Base-by-base conservation (phyloP, 257 asterid genomes). In the Solanum ahanhuiri region DNA sequence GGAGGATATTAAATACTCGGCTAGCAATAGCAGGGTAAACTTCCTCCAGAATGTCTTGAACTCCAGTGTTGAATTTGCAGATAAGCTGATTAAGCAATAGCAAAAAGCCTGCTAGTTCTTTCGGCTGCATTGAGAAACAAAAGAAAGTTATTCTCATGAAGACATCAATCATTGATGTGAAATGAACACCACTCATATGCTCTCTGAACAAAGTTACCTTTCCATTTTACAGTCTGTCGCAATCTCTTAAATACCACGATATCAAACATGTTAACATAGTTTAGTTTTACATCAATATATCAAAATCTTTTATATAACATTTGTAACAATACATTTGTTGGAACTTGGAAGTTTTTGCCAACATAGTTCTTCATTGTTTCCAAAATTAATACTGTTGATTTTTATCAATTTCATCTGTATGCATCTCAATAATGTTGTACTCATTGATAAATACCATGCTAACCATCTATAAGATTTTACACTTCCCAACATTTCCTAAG, bases 61-160 rank as follows among this genome's bases (percentile, higher is more conserved):
- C 93, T 37, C 90, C 93, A 84, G 94, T 87, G 85, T 87, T 92
- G 91, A 97, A 97, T 92, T 97, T 97, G 91, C 98, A 92, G 89
- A 97, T 96, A 63, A 97, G 97, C 93, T 97, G 98, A 87, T 97
- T 95, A 86, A 97, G 93, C 88, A 97, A 91, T 63, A 95, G 92
- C 60, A 95, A 91, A 89, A 97, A 91, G n/a, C 93, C 98, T 90
- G 88, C 94, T 87, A 97, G 90, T 89, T 97, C 99, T 91, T 93
- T 97, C 20, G 98, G 96, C 99, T 97, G 98, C 93, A 76, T 87
- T 9, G 83, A 28, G 86, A 87, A 37, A 76, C 83, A 37, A 57
- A 90, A 34, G 83, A 72, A 28, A 79, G 84, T 79, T 81, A 81
- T 81, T 81, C 43, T 28, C 67, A 48, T 30, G 67, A 48, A 75